Evolutionary conservation across 441 rosid species (phyloP), one percentile per base, ranked within the genome.

Genomic region (Theobroma grandiflorum): DNA sequence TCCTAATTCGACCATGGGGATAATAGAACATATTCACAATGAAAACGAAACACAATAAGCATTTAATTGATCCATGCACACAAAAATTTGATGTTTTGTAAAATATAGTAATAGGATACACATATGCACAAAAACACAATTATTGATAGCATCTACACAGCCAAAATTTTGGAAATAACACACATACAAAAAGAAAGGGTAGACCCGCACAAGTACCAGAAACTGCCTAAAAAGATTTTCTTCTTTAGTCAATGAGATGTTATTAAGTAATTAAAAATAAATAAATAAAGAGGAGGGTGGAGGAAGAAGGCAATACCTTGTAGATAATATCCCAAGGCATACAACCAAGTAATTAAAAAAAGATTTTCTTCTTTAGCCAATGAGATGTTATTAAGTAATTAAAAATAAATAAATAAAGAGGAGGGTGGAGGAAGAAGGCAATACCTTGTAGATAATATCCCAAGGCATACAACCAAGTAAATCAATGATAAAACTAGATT

Each of bases 321-420:
- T 90, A 95, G 65, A 95, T 97, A 22, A 88, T 12, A 84, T 95
- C 99, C 99, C 99, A 97, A 58, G 99, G 99, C 90, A 95, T 49
- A 82, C 99, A 95, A 82, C 89, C 86, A 58, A 97, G 91, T 35
- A 95, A 80, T n/a, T n/a, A n/a, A n/a, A n/a, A n/a, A n/a, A n/a
- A n/a, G n/a, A n/a, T n/a, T n/a, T n/a, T n/a, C n/a, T n/a, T n/a
- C n/a, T n/a, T n/a, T n/a, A n/a, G n/a, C n/a, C n/a, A n/a, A 26
- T 37, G 16, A 49, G 58, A 72, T 72, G 76, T 35, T 53, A 37
- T 35, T 12, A 15, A 6, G 15, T 14, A 74, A 62, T 35, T 11
- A 37, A 33, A 38, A 12, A 12, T 8, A 68, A 68, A n/a, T 31
- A 63, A 14, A 14, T 33, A 18, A 72, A 57, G 33, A 33, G 45